Evolutionary conservation across 2,329 filamentous ascomycete species (phyloP).

Genomic region (Malbranchea cinnamomea): DNA sequence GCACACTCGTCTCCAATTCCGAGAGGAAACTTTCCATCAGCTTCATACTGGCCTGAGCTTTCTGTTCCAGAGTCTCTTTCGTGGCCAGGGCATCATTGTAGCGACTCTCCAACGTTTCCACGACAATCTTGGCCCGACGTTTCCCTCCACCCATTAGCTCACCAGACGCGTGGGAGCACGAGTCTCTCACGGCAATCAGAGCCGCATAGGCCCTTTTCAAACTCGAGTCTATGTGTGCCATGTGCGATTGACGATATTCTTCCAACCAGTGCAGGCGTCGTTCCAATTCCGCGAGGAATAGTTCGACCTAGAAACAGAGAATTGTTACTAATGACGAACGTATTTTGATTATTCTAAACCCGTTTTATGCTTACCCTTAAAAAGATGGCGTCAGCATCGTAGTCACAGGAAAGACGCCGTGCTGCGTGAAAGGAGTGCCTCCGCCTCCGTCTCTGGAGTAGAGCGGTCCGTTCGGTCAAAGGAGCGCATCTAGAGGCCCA

Average conservation of each 20-base stretch:
- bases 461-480: constrained; percentile 18
- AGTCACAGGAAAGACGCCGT: constrained; percentile 28
- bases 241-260: constrained; percentile 66
- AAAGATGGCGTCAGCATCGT: constrained; percentile 31
- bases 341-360: neutral
- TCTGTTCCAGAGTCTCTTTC: constrained; percentile 79
- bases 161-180: constrained; percentile 79
- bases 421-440: constrained; percentile 31
- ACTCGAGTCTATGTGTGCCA: constrained; percentile 67
- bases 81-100: constrained; percentile 77
- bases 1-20: constrained; percentile 70
- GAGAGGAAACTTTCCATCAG: constrained; percentile 72
- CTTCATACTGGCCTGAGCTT: constrained; percentile 73
- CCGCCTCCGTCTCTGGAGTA: constrained; percentile 26
- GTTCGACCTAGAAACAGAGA: constrained; percentile 23
- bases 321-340: neutral
- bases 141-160: constrained; percentile 79
- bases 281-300: constrained; percentile 62
- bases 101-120: constrained; percentile 76
- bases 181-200: constrained; percentile 68
- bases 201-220: constrained; percentile 75
- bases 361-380: constrained; percentile 20
- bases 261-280: constrained; percentile 77
- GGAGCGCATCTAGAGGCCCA: constrained; percentile 14
- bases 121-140: constrained; percentile 69